Evolutionary conservation across 345 rosid species (phyloP).

Genomic region (Erodium maritimum): DNA sequence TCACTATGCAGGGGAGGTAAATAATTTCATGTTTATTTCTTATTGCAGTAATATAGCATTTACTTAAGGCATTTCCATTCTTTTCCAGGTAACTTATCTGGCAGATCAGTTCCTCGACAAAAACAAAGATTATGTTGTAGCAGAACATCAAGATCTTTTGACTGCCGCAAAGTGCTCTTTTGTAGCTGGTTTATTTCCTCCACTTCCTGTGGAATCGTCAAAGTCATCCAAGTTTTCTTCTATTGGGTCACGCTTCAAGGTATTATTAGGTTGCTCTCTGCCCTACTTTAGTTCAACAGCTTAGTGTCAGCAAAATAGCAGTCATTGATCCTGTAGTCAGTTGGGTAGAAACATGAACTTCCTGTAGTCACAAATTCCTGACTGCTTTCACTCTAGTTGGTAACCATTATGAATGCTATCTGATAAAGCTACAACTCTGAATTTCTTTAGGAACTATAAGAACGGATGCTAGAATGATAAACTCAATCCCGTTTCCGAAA

Average conservation of each 20-base stretch:
- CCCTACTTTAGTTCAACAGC: slow-evolving; percentile 1
- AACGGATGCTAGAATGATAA: too few relatives aligned
- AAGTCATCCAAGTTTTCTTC: slow-evolving; percentile 97
- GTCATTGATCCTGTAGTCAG: neutral
- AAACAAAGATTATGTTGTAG: slow-evolving; percentile 99
- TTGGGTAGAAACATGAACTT: neutral
- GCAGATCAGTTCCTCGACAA: slow-evolving; percentile 95
- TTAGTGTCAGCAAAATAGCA: neutral
- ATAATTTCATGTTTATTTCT: slow-evolving; percentile 9
- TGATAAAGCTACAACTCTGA: too few relatives aligned
- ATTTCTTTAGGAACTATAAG: too few relatives aligned
- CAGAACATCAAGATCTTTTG: slow-evolving; percentile 96
- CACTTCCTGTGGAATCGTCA: slow-evolving; percentile 76
- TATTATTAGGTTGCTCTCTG: slow-evolving; percentile 14
- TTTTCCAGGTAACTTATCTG: slow-evolving; percentile 66
- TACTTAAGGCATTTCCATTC: slow-evolving; percentile 9
- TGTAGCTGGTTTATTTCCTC: slow-evolving; percentile 77
- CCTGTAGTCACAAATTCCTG: too few relatives aligned
- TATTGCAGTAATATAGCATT: slow-evolving; percentile 1
- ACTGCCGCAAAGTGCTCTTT: slow-evolving; percentile 67
- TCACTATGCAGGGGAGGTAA: slow-evolving; percentile 99
- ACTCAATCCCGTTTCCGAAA: too few relatives aligned
- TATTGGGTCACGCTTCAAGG: slow-evolving; percentile 97
- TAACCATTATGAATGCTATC: too few relatives aligned
- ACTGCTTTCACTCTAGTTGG: too few relatives aligned